Evolutionary conservation across 1,284 basidiomycete genomes (phyloP).

Genomic region (Meira nashicola): DNA sequence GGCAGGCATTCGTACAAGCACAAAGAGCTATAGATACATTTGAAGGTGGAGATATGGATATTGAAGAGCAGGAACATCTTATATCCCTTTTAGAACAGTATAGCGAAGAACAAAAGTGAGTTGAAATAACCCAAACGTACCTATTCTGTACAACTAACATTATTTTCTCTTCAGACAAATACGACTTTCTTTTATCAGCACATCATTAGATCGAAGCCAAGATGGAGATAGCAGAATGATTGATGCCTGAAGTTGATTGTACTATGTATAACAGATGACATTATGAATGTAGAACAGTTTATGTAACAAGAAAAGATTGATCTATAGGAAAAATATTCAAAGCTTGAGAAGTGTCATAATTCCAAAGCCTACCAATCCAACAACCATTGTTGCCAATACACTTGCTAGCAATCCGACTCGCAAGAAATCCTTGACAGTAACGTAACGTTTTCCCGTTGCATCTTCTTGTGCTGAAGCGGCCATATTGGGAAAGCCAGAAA

Average conservation of each 20-base stretch:
- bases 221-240: neutral
- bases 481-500: constrained; percentile 87
- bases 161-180: neutral
- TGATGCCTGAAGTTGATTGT: neutral
- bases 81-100: neutral
- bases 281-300: neutral
- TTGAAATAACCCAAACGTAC: neutral
- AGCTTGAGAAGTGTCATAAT: constrained; percentile 38
- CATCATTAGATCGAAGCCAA: too few species aligned
- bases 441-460: constrained; percentile 74
- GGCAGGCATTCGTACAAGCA: constrained; percentile 3
- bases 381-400: constrained; percentile 68
- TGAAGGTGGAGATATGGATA: constrained; percentile 5
- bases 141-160: neutral
- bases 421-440: constrained; percentile 67
- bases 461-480: constrained; percentile 76
- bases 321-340: neutral
- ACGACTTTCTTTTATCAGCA: neutral
- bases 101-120: constrained; percentile 4
- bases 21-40: neutral
- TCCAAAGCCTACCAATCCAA: constrained; percentile 45
- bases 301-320: neutral
- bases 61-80: constrained; percentile 5
- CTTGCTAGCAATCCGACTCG: constrained; percentile 89
- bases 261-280: neutral